Conservation (phyloP, 164 flowering plant species). For the Sedum album region DNA sequence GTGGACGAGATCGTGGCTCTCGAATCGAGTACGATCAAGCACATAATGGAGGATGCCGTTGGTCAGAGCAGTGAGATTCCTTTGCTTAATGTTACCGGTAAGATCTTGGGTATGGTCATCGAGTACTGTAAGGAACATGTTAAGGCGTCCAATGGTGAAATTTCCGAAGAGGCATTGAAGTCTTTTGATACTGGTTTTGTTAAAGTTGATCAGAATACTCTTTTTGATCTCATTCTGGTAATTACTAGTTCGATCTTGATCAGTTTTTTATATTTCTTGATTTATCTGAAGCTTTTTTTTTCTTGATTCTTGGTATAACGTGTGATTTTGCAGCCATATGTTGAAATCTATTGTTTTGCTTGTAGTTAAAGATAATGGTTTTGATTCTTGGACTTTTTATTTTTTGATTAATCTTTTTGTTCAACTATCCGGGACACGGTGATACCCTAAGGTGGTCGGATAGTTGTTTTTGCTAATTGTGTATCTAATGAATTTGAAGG, state of each 20-base stretch:
- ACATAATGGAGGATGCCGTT: background rate
- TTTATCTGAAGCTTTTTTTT: too few relatives aligned
- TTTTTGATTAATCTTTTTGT: too few relatives aligned
- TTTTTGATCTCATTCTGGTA: conserved; percentile 7
- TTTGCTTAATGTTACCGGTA: background rate
- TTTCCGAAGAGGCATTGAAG: background rate
- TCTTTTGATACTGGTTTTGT: background rate
- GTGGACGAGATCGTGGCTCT: conserved; percentile 1
- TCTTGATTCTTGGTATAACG: background rate
- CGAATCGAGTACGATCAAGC: background rate
- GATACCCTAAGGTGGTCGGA: too few relatives aligned
- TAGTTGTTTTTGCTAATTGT: too few relatives aligned
- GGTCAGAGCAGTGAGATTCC: background rate
- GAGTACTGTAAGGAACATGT: conserved; percentile 11
- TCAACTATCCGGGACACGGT: too few relatives aligned
- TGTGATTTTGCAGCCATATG: too few relatives aligned
- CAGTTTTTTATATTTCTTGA: background rate
- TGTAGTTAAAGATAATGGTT: too few relatives aligned
- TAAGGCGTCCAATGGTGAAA: conserved; percentile 7
- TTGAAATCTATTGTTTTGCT: too few relatives aligned
- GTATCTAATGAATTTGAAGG: too few relatives aligned
- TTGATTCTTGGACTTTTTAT: too few relatives aligned
- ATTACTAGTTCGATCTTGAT: too few relatives aligned
- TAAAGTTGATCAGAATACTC: background rate
- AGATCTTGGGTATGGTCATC: background rate